Base-by-base conservation (phyloP, 1,284 basidiomycete genomes). In the Naganishia cerealis region DNA sequence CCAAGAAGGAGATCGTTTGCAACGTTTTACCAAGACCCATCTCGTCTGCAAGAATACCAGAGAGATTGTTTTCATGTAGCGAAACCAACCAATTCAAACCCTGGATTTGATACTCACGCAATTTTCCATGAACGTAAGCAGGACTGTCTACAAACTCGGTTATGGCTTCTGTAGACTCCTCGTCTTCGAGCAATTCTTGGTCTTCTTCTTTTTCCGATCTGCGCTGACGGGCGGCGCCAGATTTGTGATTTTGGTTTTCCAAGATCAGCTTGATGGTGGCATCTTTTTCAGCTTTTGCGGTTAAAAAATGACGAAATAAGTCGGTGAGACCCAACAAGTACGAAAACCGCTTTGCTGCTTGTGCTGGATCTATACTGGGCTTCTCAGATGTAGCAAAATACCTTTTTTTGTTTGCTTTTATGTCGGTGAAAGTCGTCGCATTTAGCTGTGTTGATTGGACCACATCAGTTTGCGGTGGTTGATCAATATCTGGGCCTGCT, bases 121-220 rank as follows among this genome's bases (percentile, higher is more conserved):
- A 97, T 56, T 82, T 84, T 9, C 96, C 86, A 18, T 85, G 67
- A 8, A 67, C 57, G 82, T 88, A 75, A 72, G 95, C 93, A 96
- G 73, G 87, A 87, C 0, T 92, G 94, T 0, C 90, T 92, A 73
- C 92, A 89, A 75, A 95, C 93, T 70, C 96, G 97, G 0, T 95
- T 91, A 73, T 88, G 91, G 0, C 92, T 90, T 71, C 90, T 87
- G 10, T 89, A 90, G 66, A 89, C 88, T 40, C 50, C 5, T 84
- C 87, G 29, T 88, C 91, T 43, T 89, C 84, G 61, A 98, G 81
- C 76, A 98, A 76, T 80, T 98, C 94, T 74, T 97, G 93, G 71
- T 98, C 95, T 78, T 98, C 95, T 77, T 98, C 95, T 81, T 97
- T 97, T 80, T 99, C 95, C 0, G 92, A 94, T 81, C 94, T 97